phyloP scores from a whole-genome alignment of 176 grass and related monocot genomes.

The Luzula sylvatica region DNA sequence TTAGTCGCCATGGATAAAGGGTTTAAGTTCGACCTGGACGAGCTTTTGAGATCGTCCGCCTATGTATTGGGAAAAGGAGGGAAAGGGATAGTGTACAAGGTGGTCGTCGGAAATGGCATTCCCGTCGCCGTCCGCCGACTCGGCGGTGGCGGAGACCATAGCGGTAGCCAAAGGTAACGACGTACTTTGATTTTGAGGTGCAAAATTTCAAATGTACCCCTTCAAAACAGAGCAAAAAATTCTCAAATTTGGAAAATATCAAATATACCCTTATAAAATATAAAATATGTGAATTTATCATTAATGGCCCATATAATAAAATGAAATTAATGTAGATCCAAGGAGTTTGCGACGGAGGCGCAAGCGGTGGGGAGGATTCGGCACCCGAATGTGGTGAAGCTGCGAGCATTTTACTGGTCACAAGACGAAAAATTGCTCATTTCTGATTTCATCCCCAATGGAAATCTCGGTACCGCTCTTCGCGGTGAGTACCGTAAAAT shows the following conservation, averaged over 20 bases:
- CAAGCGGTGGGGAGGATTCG: conserved; percentile 43
- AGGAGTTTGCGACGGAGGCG: conserved; percentile 79
- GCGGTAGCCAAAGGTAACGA: conserved; percentile 19
- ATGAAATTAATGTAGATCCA: conserved; percentile 19
- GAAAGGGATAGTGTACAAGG: conserved; percentile 97
- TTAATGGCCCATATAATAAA: no score
- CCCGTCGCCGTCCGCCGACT: conserved; percentile 67
- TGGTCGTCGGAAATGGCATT: conserved; percentile 66
- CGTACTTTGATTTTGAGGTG: no score
- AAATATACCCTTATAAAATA: no score
- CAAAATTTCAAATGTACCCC: no score
- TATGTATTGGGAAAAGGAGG: conserved; percentile 85
- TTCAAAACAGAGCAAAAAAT: neutral
- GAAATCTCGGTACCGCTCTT: conserved; percentile 71
- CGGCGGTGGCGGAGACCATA: conserved; percentile 29
- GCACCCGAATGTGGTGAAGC: conserved; percentile 75
- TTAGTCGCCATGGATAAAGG: conserved; percentile 79
- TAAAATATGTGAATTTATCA: no score
- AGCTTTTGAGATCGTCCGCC: conserved; percentile 73
- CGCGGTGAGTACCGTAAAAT: conserved; percentile 45
- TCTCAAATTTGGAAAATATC: no score
- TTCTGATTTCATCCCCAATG: conserved; percentile 92
- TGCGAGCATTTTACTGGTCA: conserved; percentile 93
- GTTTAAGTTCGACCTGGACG: conserved; percentile 71
- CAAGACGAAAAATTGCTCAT: conserved; percentile 89